These are phyloP conservation scores for Penicillium goetzii DNA, from an alignment of 495 filamentous ascomycete species.

Conservation along the genomic window DNA sequence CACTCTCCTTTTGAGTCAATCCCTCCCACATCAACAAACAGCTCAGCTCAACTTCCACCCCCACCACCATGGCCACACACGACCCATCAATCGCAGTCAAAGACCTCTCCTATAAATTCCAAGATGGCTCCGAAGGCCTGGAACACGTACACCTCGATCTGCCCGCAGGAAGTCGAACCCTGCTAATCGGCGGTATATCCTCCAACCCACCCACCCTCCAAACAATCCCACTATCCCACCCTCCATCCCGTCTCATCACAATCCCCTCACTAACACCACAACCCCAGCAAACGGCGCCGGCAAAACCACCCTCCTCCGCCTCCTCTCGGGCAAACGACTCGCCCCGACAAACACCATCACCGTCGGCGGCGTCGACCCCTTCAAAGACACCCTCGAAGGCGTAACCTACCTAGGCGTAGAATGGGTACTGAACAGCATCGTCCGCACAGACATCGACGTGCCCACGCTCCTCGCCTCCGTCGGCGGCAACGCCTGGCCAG, in stretches of 20 bases:
- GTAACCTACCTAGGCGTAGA: conserved; percentile 97
- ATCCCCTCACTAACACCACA: not conserved
- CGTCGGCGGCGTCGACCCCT: conserved; percentile 85
- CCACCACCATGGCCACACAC: not conserved
- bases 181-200: conserved; percentile 82
- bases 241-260: not conserved
- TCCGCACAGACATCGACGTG: conserved; percentile 92
- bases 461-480: conserved; percentile 81
- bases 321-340: conserved; percentile 90
- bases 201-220: not conserved
- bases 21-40: conserved; percentile 13
- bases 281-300: conserved; percentile 86
- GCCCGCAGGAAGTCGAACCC: conserved; percentile 80
- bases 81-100: conserved; percentile 67
- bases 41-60: not conserved
- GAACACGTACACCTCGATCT: conserved; percentile 70
- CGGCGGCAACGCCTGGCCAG: conserved; percentile 80
- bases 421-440: conserved; percentile 98
- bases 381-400: conserved; percentile 82
- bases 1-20: not conserved
- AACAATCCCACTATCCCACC: not conserved
- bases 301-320: conserved; percentile 92
- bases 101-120: conserved; percentile 86
- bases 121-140: conserved; percentile 75
- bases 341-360: conserved; percentile 72